Evolutionary conservation across 441 rosid genomes (phyloP).

Genomic region (Gossypium trilobum): DNA sequence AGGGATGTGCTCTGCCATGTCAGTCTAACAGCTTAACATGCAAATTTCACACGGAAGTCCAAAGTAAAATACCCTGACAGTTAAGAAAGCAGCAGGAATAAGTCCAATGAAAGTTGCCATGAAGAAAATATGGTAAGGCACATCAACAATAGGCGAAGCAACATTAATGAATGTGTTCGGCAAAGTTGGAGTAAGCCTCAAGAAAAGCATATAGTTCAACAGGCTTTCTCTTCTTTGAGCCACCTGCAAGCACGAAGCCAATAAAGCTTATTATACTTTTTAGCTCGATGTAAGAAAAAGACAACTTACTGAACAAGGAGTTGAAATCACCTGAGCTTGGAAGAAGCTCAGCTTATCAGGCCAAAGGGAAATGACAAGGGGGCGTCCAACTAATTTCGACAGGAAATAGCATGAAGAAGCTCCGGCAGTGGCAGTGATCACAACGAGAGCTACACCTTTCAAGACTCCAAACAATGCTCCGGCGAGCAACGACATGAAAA

Average conservation of each 20-base stretch:
- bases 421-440: slow-evolving; percentile 78
- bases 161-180: slow-evolving; percentile 83
- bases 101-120: slow-evolving; percentile 67
- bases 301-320: not conserved
- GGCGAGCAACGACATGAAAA: slow-evolving; percentile 86
- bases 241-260: slow-evolving; percentile 38
- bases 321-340: slow-evolving; percentile 59
- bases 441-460: slow-evolving; percentile 74
- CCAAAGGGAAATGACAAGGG: slow-evolving; percentile 67
- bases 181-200: slow-evolving; percentile 78
- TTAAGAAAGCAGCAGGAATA: slow-evolving; percentile 80
- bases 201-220: slow-evolving; percentile 79
- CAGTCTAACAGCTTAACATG: not conserved
- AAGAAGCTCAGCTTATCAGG: slow-evolving; percentile 79
- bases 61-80: slow-evolving; percentile 53
- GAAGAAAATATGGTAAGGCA: slow-evolving; percentile 78
- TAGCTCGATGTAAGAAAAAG: not conserved
- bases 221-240: slow-evolving; percentile 58
- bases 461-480: slow-evolving; percentile 76
- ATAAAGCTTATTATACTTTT: not conserved
- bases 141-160: slow-evolving; percentile 81
- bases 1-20: not conserved
- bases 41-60: not conserved
- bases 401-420: slow-evolving; percentile 86
- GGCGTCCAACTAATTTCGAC: slow-evolving; percentile 68